phyloP scores from a whole-genome alignment of 2,329 filamentous ascomycete species.

The Stagonosporopsis cucurbitacearum region DNA sequence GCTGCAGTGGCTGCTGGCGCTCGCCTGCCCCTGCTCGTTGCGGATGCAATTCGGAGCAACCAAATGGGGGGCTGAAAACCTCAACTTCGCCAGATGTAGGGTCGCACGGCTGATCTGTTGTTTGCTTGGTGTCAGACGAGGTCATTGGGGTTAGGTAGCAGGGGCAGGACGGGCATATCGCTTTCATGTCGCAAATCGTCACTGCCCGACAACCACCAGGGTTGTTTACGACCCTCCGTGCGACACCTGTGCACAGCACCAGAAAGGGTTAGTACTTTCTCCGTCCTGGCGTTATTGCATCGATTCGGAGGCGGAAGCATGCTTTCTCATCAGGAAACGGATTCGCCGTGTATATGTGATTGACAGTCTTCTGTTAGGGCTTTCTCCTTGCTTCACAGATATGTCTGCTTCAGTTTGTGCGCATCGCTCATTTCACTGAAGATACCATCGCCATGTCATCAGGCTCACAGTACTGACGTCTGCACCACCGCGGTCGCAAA shows the following conservation, averaged over 20 bases:
- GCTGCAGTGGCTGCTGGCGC: constrained; percentile 13
- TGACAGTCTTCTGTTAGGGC: not conserved
- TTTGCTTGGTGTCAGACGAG: not conserved
- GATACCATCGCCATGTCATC: not conserved
- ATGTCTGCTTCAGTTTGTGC: not conserved
- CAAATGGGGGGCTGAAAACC: constrained; percentile 6
- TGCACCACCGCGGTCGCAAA: not conserved
- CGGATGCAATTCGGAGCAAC: constrained; percentile 6
- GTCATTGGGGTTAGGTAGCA: not conserved
- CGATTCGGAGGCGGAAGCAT: not conserved
- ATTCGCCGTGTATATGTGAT: not conserved
- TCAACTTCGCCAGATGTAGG: not conserved
- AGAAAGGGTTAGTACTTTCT: not conserved
- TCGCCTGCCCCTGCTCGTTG: constrained; percentile 20
- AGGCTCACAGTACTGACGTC: not conserved
- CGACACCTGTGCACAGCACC: not conserved
- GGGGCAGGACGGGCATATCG: not conserved
- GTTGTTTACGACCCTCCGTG: no score
- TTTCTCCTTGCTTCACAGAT: not conserved
- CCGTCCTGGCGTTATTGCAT: not conserved
- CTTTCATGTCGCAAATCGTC: not conserved
- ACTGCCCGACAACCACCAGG: not conserved
- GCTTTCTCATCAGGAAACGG: no score
- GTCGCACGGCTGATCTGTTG: not conserved
- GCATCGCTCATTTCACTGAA: not conserved